A percentile compares a stretch with the other conserved stretches of the same genome.
Evolutionary conservation across 306 rosid species (phyloP).

Genomic region (Psophocarpus tetragonolobus): DNA sequence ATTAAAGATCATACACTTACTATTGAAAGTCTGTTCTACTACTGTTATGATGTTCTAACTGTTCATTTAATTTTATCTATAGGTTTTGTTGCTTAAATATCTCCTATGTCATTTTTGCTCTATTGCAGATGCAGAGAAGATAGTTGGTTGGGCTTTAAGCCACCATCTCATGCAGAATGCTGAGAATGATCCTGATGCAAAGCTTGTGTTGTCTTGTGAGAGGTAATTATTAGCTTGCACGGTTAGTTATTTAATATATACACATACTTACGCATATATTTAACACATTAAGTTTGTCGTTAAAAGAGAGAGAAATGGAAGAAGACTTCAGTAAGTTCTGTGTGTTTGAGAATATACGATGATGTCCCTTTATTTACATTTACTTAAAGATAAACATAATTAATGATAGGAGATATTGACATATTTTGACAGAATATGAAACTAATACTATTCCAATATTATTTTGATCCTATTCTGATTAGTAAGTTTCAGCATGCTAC

Average conservation of each 20-base stretch:
- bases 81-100: conserved; percentile 2
- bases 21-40: conserved; percentile 76
- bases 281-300: background rate
- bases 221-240: conserved; percentile 57
- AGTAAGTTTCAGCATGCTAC: too few species aligned
- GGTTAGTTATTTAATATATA: conserved; percentile 34
- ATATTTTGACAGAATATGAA: too few species aligned
- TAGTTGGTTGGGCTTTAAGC: conserved; percentile 98
- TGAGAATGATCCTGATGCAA: conserved; percentile 74
- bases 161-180: conserved; percentile 87
- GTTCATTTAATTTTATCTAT: conserved; percentile 37
- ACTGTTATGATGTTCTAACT: conserved; percentile 13
- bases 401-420: too few species aligned
- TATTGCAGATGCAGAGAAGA: conserved; percentile 93
- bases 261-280: background rate
- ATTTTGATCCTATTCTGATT: too few species aligned
- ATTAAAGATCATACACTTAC: conserved; percentile 83
- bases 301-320: too few species aligned
- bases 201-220: conserved; percentile 72
- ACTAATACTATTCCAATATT: too few species aligned
- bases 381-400: too few species aligned
- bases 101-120: conserved; percentile 24
- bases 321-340: too few species aligned
- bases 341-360: too few species aligned
- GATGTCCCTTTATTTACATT: too few species aligned